Base-by-base conservation (phyloP, 192 early-diverging fungal genomes). In the Backusella parvicylindrica region DNA sequence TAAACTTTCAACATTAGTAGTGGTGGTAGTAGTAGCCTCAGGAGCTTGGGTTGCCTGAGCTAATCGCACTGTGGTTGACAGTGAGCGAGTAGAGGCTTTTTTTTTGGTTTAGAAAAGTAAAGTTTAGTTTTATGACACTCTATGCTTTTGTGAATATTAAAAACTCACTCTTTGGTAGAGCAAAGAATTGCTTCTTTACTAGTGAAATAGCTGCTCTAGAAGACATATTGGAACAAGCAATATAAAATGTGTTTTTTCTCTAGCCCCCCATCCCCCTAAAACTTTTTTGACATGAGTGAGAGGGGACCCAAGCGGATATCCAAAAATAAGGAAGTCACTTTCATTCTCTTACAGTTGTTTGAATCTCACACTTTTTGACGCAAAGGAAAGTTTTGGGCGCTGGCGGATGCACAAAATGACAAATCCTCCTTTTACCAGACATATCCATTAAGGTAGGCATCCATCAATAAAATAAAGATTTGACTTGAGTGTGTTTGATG, bases 341-440 rank as follows among this genome's bases (percentile, higher is more conserved):
- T 1, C 56, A 8, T 31, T 7, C 16, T 9, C 9, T 13, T 41
- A 37, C 7, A 5, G 2, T 37, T 37, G 2, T 41, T 41, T 3
- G 9, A 1, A 12, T 8, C 9, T 41, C 50, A 21, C 47, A n/a
- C 47, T 53, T n/a, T 53, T 1, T 53, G 38, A 6, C 18, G 43
- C 6, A 3, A 41, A 41, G 13, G 12, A 16, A 13, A 41, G 40
- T 41, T 41, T 41, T 41, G 40, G 40, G 12, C 16, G 15, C 40
- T 4, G 40, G 13, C 40, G 6, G 16, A 3, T 47, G 43, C 43
- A 18, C 43, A 53, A 53, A 53, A 53, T 53, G 50, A 4, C 23
- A 23, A 53, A 53, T 23, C 50, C 21, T 53, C 50, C 68, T 70
- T 70, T 70, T 70, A 70, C 68, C 68, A 70, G 68, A 70, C 68